A percentile compares a stretch with the other conserved stretches of the same genome.
Evolutionary conservation across 805 yeast genomes (phyloP).

Genomic region (Yamadazyma kitorensis): DNA sequence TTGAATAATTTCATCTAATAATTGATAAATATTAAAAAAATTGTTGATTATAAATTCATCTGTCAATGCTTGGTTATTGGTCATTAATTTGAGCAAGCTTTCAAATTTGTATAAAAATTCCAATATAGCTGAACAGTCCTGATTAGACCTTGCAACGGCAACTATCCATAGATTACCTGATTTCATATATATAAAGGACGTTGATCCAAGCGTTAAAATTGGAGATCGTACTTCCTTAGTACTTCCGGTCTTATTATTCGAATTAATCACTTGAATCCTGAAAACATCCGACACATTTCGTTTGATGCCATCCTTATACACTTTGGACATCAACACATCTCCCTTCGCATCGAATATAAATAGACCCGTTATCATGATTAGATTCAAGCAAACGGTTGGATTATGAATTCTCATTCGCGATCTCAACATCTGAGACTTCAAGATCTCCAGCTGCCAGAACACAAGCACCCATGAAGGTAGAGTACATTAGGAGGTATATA

Average conservation of each 20-base stretch:
- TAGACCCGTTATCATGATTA: constrained; percentile 75
- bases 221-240: constrained; percentile 32
- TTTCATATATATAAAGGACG: constrained; percentile 80
- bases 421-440: too few relatives aligned
- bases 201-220: constrained; percentile 80
- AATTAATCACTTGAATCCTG: constrained; percentile 84
- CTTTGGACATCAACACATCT: constrained; percentile 73
- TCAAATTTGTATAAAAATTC: constrained; percentile 73
- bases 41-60: constrained; percentile 54
- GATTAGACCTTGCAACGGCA: constrained; percentile 86
- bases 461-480: too few relatives aligned
- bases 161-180: constrained; percentile 69
- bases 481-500: too few relatives aligned
- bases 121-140: constrained; percentile 75
- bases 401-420: too few relatives aligned
- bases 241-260: constrained; percentile 24
- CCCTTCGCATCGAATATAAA: constrained; percentile 78
- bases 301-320: constrained; percentile 72
- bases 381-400: too few relatives aligned
- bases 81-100: constrained; percentile 43
- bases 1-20: constrained; percentile 72
- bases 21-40: constrained; percentile 68
- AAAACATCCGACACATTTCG: constrained; percentile 83
- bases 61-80: constrained; percentile 16
- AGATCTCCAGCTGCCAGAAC: too few relatives aligned